phyloP scores from a whole-genome alignment of 2,329 filamentous ascomycete genomes.

The Purpureocillium takamizusanense region DNA sequence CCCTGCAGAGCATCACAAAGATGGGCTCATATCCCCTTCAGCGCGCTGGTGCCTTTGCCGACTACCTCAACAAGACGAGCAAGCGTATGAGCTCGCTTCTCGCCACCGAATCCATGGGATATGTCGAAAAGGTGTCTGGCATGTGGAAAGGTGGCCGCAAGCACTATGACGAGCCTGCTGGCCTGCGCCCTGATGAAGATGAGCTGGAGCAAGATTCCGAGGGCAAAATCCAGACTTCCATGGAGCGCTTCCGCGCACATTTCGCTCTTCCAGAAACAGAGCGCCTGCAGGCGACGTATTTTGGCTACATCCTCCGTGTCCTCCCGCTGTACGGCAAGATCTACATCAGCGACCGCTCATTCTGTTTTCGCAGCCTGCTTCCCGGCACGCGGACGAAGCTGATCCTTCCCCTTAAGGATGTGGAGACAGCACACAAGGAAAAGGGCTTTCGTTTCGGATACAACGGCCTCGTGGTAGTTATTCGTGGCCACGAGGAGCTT shows the following conservation, averaged over 20 bases:
- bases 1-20: constrained; percentile 43
- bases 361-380: constrained; percentile 88
- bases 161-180: constrained; percentile 65
- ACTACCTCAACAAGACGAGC: constrained; percentile 70
- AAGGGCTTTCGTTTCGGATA: constrained; percentile 91
- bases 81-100: constrained; percentile 75
- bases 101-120: constrained; percentile 88
- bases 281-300: constrained; percentile 80
- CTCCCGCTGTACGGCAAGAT: constrained; percentile 93
- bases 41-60: constrained; percentile 73
- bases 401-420: constrained; percentile 80
- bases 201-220: constrained; percentile 49
- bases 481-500: constrained; percentile 86
- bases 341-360: constrained; percentile 78
- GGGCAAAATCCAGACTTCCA: constrained; percentile 54
- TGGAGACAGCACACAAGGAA: constrained; percentile 90
- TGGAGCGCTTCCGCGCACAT: constrained; percentile 78
- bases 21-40: constrained; percentile 72
- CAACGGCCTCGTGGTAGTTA: constrained; percentile 83
- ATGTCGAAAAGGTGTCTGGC: constrained; percentile 91
- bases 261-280: constrained; percentile 84
- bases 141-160: constrained; percentile 91
- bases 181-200: constrained; percentile 45
- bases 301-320: constrained; percentile 82
- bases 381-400: constrained; percentile 87